phyloP scores from a whole-genome alignment of 306 rosid species.

The Citrullus mucosospermus region DNA sequence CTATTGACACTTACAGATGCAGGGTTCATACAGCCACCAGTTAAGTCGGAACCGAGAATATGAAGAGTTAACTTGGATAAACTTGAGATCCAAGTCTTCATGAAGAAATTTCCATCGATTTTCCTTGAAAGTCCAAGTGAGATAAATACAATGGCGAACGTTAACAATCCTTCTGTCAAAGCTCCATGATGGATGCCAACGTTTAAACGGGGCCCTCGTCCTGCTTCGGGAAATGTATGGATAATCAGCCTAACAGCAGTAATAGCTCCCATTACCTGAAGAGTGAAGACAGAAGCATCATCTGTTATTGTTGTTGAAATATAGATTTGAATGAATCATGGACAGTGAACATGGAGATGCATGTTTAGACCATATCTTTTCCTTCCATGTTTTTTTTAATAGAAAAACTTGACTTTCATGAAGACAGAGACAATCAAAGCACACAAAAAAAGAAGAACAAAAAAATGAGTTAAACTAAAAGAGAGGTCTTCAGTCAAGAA shows the following conservation, averaged over 20 bases:
- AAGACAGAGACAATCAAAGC: too few species aligned
- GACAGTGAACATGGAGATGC: background rate
- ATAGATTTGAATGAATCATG: background rate
- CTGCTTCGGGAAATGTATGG: slow-evolving; percentile 52
- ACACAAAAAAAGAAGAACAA: too few species aligned
- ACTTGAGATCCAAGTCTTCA: slow-evolving; percentile 94
- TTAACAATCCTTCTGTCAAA: slow-evolving; percentile 67
- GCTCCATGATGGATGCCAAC: slow-evolving; percentile 74
- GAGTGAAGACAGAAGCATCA: slow-evolving; percentile 4
- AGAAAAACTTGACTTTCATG: too few species aligned
- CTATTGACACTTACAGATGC: slow-evolving; percentile 51
- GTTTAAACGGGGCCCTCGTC: slow-evolving; percentile 59
- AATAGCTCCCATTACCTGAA: slow-evolving; percentile 71
- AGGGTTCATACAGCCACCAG: slow-evolving; percentile 95
- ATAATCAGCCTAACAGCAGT: slow-evolving; percentile 51
- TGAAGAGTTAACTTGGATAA: slow-evolving; percentile 68
- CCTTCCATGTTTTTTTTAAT: background rate
- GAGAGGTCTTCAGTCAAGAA: too few species aligned
- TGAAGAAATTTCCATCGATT: slow-evolving; percentile 50
- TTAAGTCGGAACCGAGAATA: slow-evolving; percentile 78
- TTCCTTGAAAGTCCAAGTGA: slow-evolving; percentile 54
- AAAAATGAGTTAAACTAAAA: too few species aligned
- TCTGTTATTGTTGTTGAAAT: background rate
- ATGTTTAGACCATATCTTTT: background rate
- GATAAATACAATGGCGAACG: slow-evolving; percentile 47